Evolutionary conservation across 306 rosid genomes (phyloP).

Genomic region (Crotalaria pallida): DNA sequence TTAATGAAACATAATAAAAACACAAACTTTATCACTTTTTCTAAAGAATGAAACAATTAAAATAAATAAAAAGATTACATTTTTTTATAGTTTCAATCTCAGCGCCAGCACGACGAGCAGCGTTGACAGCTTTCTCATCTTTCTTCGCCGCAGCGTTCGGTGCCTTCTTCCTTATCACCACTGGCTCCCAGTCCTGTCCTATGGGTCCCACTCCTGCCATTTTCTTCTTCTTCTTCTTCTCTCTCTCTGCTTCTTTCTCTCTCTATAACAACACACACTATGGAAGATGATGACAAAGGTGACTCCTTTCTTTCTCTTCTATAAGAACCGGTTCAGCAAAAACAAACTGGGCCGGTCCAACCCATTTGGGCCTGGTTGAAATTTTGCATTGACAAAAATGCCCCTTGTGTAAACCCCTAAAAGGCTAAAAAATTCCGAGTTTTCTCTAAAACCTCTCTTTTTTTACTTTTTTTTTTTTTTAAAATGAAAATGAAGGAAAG

Average conservation of each 20-base stretch:
- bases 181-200: constrained; percentile 75
- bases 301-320: too few species aligned
- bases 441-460: background rate
- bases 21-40: background rate
- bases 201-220: constrained; percentile 64
- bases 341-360: constrained; percentile 2
- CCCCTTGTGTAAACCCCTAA: background rate
- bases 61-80: constrained; percentile 25
- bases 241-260: background rate
- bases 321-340: background rate
- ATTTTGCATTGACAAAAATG: background rate
- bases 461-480: too few species aligned
- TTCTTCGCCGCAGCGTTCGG: constrained; percentile 81
- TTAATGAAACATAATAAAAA: background rate
- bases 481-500: constrained; percentile 10
- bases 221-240: background rate
- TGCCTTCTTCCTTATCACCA: constrained; percentile 66
- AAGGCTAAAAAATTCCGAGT: background rate
- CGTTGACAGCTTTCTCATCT: constrained; percentile 81
- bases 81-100: constrained; percentile 67
- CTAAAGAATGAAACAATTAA: background rate
- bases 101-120: constrained; percentile 79
- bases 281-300: too few species aligned
- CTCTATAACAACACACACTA: background rate
- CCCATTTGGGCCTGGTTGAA: constrained; percentile 6